Percentiles rank a stretch among this genome's conserved stretches.
Evolutionary conservation across 2,329 filamentous ascomycete genomes (phyloP).

Genomic region (Rhynchosporium graminicola): DNA sequence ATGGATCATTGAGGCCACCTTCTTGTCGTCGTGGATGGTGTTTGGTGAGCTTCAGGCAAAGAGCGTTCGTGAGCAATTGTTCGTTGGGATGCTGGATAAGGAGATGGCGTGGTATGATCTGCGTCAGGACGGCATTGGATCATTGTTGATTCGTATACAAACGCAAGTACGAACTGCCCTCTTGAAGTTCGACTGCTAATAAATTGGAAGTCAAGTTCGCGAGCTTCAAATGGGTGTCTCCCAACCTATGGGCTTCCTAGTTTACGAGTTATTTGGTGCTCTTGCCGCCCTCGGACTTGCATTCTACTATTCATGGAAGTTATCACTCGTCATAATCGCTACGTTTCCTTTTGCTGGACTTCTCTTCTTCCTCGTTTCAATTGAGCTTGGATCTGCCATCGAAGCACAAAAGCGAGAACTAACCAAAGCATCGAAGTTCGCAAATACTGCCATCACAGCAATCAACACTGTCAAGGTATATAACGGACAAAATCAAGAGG

Average conservation of each 20-base stretch:
- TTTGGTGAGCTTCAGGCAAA: slow-evolving; percentile 82
- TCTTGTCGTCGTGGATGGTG: slow-evolving; percentile 70
- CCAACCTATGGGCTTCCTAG: slow-evolving; percentile 71
- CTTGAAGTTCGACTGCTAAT: neutral
- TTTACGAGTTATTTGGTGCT: slow-evolving; percentile 65
- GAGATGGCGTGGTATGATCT: slow-evolving; percentile 83
- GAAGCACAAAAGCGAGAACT: slow-evolving; percentile 68
- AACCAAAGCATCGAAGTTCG: slow-evolving; percentile 68
- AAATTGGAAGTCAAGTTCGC: slow-evolving; percentile 67
- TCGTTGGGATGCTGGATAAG: slow-evolving; percentile 67
- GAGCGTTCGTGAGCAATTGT: slow-evolving; percentile 63
- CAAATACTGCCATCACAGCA: slow-evolving; percentile 66
- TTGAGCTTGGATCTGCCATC: slow-evolving; percentile 65
- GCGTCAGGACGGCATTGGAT: slow-evolving; percentile 68
- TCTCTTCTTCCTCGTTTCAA: slow-evolving; percentile 60
- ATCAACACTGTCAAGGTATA: slow-evolving; percentile 88
- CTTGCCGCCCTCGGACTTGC: slow-evolving; percentile 69
- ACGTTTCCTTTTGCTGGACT: slow-evolving; percentile 68
- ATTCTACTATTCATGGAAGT: slow-evolving; percentile 77
- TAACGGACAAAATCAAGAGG: slow-evolving; percentile 72
- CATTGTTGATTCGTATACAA: slow-evolving; percentile 71
- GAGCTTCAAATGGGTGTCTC: slow-evolving; percentile 82
- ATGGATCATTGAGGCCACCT: slow-evolving; percentile 67
- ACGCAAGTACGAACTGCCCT: slow-evolving; percentile 55
- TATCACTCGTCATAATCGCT: slow-evolving; percentile 77